A percentile compares a stretch with the other conserved stretches of the same genome.
Conservation (phyloP, 139 green algal genomes). For the Picochlorum sp. region DNA sequence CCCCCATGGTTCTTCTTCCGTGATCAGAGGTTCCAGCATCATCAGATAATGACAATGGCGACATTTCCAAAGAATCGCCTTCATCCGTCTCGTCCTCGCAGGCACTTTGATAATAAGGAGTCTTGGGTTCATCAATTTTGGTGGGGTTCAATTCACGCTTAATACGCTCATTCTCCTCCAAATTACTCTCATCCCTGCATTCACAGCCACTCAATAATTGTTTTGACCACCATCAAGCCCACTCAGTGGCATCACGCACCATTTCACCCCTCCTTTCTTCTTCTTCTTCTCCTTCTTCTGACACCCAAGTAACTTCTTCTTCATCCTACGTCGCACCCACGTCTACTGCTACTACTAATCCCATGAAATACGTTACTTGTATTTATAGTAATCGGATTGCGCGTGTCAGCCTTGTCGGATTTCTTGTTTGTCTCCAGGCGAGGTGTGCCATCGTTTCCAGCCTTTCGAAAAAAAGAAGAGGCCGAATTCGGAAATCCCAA, state of each 20-base stretch:
- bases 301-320: too few relatives aligned
- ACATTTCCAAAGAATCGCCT: background rate
- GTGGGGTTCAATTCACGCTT: slow-evolving; percentile 33
- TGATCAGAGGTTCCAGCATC: background rate
- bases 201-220: background rate
- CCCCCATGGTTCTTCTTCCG: background rate
- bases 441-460: too few relatives aligned
- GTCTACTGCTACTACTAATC: too few relatives aligned
- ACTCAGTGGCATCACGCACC: background rate
- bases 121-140: slow-evolving; percentile 42
- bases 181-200: slow-evolving; percentile 34
- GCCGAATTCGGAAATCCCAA: too few relatives aligned
- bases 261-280: slow-evolving; percentile 7
- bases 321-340: too few relatives aligned
- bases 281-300: too few relatives aligned
- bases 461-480: too few relatives aligned
- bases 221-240: background rate
- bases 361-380: too few relatives aligned
- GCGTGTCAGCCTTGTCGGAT: too few relatives aligned
- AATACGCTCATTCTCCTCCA: slow-evolving; percentile 39
- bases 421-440: too few relatives aligned
- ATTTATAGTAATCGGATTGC: too few relatives aligned
- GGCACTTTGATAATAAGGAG: slow-evolving; percentile 26
- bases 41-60: background rate
- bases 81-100: slow-evolving; percentile 27